Evolutionary conservation across 1,139 yeast genomes (phyloP), one percentile per base, ranked within the genome.

Genomic region (Suhomyces bolitotheri): DNA sequence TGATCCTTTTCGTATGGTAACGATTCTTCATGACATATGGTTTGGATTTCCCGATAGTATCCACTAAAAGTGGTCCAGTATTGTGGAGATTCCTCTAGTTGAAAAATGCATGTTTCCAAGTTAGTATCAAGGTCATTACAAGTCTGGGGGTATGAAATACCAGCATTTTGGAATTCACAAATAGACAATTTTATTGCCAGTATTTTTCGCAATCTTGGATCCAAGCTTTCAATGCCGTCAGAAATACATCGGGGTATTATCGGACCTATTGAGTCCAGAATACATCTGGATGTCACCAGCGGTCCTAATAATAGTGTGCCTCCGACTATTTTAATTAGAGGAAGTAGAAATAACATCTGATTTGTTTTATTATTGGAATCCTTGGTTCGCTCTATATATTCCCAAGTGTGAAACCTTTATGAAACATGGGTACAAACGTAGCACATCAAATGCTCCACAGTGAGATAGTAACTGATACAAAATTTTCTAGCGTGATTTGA

Each of bases 41-140:
- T 60, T 3, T 71, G 64, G 2, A 78, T 54, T 16, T 70, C 69
- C 33, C 78, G 62, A 45, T 74, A 78, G 44, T 78, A 71, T 0
- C 83, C 83, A 44, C 78, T 76, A 45, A 71, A 78, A 0, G 78
- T 73, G 0, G 82, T 77, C 84, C 84, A 78, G 60, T 72, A 72
- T 47, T 76, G 80, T 1, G 79, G 67, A 2, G 67, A 58, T 17
- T 46, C 49, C 42, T 76, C 76, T 31, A 77, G 45, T 1, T 61
- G 53, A 2, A 44, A 31, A 25, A 77, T 58, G 45, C 84, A 78
- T 1, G 27, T 20, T 14, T 57, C 56, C n/a, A 46, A 40, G 2
- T 23, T 12, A n/a, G 20, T 5, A 2, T 34, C 29, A 28, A 54
- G 25, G 8, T 44, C 29, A 9, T 43, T 36, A 43, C 78, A 73